A percentile compares a stretch with the other conserved stretches of the same genome.
phyloP scores from a whole-genome alignment of 1,284 basidiomycete genomes.

The Moesziomyces aphidis region DNA sequence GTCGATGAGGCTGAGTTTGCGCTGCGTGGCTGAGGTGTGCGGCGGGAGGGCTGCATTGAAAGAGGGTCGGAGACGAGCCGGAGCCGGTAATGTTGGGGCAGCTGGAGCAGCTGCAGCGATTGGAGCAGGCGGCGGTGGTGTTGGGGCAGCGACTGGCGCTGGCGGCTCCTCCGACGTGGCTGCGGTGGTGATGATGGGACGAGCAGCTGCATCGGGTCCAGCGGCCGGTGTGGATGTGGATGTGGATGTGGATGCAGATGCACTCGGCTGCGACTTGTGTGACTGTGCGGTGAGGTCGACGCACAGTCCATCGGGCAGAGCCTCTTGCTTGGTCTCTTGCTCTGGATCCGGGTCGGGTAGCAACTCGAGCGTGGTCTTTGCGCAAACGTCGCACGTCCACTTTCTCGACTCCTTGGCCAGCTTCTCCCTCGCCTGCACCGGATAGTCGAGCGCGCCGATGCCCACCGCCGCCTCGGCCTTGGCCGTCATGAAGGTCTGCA shows the following conservation, averaged over 20 bases:
- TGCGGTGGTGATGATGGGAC: too few species aligned
- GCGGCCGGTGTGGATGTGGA: background rate
- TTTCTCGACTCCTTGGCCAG: slow-evolving; percentile 44
- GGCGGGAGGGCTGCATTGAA: background rate
- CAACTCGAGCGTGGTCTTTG: slow-evolving; percentile 33
- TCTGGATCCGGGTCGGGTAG: slow-evolving; percentile 30
- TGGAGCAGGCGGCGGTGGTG: too few species aligned
- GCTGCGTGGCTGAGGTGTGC: slow-evolving; percentile 13
- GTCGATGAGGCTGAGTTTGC: slow-evolving; percentile 37
- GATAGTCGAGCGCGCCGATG: slow-evolving; percentile 88
- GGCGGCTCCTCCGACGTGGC: too few species aligned
- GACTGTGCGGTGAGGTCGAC: slow-evolving; percentile 24
- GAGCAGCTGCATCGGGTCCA: background rate
- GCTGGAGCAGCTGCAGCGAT: background rate
- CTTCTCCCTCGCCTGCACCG: slow-evolving; percentile 87
- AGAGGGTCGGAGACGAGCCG: background rate
- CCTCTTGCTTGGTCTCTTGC: slow-evolving; percentile 5
- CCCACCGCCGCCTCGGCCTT: slow-evolving; percentile 80
- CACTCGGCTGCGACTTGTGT: slow-evolving; percentile 7
- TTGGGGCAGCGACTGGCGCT: too few species aligned
- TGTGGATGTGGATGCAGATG: too few species aligned
- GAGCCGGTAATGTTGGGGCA: background rate
- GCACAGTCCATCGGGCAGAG: slow-evolving; percentile 27
- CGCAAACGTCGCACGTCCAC: slow-evolving; percentile 52
- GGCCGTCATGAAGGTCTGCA: slow-evolving; percentile 67